These are phyloP conservation scores for Dryas drummondii DNA, from an alignment of 306 rosid genomes.

Conservation along the genomic window DNA sequence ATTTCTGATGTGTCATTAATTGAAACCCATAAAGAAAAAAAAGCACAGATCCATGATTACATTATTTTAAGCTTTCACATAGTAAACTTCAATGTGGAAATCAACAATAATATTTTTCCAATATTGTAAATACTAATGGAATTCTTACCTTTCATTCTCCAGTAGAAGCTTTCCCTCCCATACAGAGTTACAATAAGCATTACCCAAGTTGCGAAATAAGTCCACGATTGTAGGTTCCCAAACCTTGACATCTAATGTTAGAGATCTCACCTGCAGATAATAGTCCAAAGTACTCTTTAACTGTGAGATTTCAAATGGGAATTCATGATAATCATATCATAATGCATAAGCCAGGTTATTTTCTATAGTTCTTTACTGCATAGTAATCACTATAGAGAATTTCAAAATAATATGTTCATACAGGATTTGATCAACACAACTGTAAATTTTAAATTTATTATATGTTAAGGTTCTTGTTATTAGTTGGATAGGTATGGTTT, in stretches of 20 bases:
- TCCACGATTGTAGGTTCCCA: conserved; percentile 90
- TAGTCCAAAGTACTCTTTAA: conserved; percentile 22
- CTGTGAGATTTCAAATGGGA: not conserved
- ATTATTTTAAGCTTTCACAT: not conserved
- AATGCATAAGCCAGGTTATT: not conserved
- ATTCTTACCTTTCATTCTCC: conserved; percentile 54
- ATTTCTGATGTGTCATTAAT: not conserved
- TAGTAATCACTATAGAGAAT: not conserved
- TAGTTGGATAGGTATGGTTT: no score
- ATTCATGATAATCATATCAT: not conserved
- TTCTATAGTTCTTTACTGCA: not conserved
- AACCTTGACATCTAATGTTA: conserved; percentile 82
- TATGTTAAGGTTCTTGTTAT: no score
- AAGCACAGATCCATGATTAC: not conserved
- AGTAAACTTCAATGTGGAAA: not conserved
- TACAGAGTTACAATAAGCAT: conserved; percentile 77
- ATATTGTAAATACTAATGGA: conserved; percentile 6
- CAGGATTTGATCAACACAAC: not conserved
- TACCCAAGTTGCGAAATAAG: conserved; percentile 81
- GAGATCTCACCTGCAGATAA: conserved; percentile 87
- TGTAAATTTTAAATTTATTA: no score
- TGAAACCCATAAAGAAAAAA: not conserved
- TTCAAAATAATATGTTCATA: not conserved
- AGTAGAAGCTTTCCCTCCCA: conserved; percentile 82
- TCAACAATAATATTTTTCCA: conserved; percentile 5